Conservation (phyloP, 495 filamentous ascomycete genomes). For the Penicillium nucicola region DNA sequence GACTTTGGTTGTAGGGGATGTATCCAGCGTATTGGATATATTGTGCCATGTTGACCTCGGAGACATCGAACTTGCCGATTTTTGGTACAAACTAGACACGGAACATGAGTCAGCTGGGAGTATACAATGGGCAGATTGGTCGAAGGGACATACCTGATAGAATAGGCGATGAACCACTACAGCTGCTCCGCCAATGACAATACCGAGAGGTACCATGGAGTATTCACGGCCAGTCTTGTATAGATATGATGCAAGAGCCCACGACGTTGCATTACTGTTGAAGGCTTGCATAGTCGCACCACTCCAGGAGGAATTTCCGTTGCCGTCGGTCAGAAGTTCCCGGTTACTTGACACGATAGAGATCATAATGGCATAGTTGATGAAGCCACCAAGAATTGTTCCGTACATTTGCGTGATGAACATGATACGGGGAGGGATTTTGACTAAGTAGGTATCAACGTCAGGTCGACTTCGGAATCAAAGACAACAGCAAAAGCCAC, state of each 20-base stretch:
- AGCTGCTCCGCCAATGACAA: constrained; percentile 38
- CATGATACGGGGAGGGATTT: constrained; percentile 44
- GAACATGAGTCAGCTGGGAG: not conserved
- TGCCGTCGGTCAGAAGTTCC: constrained; percentile 29
- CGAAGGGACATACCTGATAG: constrained; percentile 22
- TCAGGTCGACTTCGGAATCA: not conserved
- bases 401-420: constrained; percentile 46
- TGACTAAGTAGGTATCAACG: constrained; percentile 19
- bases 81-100: constrained; percentile 29
- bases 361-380: constrained; percentile 51
- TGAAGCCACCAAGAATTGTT: constrained; percentile 40
- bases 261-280: constrained; percentile 41
- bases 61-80: constrained; percentile 20
- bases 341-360: constrained; percentile 36
- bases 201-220: constrained; percentile 44
- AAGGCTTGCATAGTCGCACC: constrained; percentile 42
- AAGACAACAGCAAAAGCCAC: not conserved
- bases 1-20: constrained; percentile 43
- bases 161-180: constrained; percentile 41
- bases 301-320: constrained; percentile 47
- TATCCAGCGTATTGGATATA: constrained; percentile 43
- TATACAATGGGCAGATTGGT: not conserved
- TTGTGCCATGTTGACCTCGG: constrained; percentile 39
- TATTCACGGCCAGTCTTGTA: constrained; percentile 32
- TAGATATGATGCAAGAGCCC: constrained; percentile 42